Percentiles rank a stretch among this genome's conserved stretches.
These are phyloP conservation scores for Psophocarpus tetragonolobus DNA, from an alignment of 306 rosid species.

Conservation along the genomic window DNA sequence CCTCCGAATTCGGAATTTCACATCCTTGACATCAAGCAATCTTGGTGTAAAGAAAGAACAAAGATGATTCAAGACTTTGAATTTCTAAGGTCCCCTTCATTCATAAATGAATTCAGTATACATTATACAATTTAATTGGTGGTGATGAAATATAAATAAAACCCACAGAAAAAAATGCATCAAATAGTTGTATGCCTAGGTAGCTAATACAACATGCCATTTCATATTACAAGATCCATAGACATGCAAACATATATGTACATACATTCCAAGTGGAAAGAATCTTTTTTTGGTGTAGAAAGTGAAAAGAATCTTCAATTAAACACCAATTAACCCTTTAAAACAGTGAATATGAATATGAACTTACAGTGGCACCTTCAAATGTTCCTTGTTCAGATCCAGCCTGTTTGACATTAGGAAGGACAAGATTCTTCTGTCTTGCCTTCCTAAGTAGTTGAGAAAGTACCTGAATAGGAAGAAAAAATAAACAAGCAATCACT, in stretches of 20 bases:
- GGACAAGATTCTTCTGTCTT: conserved; percentile 80
- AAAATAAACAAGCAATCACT: conserved; percentile 20
- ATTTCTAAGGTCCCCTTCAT: neutral
- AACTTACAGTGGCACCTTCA: conserved; percentile 99
- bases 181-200: neutral
- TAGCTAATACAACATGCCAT: neutral
- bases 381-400: conserved; percentile 98
- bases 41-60: neutral
- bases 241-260: neutral
- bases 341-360: conserved; percentile 7
- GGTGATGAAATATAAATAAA: neutral
- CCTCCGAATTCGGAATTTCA: neutral
- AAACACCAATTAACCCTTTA: neutral
- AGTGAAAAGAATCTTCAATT: neutral
- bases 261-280: neutral
- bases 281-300: no score
- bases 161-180: conserved; percentile 6
- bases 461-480: conserved; percentile 64
- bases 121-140: conserved; percentile 8
- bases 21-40: neutral
- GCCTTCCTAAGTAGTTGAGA: conserved; percentile 99
- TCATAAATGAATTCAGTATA: neutral
- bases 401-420: conserved; percentile 86
- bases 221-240: neutral
- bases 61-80: neutral